phyloP scores from a whole-genome alignment of 2,329 filamentous ascomycete species.

The Anisogramma anomala region DNA sequence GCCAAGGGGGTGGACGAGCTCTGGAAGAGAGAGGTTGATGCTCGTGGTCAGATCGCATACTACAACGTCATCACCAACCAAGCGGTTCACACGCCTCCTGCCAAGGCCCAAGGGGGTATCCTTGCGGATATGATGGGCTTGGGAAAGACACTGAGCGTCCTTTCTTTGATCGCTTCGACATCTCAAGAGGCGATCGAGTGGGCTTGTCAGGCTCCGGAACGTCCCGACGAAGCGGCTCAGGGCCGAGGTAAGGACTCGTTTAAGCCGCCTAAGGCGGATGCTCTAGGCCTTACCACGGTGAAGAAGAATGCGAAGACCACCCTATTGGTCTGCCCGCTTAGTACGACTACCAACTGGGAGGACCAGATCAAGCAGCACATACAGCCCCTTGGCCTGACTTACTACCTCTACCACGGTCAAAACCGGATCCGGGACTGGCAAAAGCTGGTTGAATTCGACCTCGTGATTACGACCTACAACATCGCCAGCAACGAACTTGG shows the following conservation, averaged over 20 bases:
- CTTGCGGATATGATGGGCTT: constrained; percentile 81
- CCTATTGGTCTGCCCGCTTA: constrained; percentile 77
- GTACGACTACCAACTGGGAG: constrained; percentile 89
- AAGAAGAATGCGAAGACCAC: constrained; percentile 65
- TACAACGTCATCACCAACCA: constrained; percentile 79
- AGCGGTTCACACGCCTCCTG: constrained; percentile 45
- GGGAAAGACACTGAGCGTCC: constrained; percentile 76
- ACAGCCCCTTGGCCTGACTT: constrained; percentile 49
- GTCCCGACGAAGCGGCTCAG: constrained; percentile 31
- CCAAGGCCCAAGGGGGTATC: constrained; percentile 60
- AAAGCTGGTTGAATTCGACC: constrained; percentile 60
- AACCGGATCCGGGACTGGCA: constrained; percentile 58
- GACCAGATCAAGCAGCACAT: constrained; percentile 81
- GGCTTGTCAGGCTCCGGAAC: constrained; percentile 39
- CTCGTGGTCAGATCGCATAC: constrained; percentile 49
- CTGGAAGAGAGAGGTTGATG: constrained; percentile 52
- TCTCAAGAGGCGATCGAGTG: constrained; percentile 52
- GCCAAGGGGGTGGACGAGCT: constrained; percentile 54
- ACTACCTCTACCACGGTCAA: constrained; percentile 78
- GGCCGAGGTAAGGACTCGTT: constrained; percentile 24
- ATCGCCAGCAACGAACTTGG: constrained; percentile 72
- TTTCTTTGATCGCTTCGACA: constrained; percentile 63
- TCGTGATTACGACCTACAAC: constrained; percentile 88
- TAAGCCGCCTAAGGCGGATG: constrained; percentile 29
- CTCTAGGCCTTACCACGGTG: constrained; percentile 40